phyloP scores from a whole-genome alignment of 192 early-diverging fungal genomes.

The Podila epigama region DNA sequence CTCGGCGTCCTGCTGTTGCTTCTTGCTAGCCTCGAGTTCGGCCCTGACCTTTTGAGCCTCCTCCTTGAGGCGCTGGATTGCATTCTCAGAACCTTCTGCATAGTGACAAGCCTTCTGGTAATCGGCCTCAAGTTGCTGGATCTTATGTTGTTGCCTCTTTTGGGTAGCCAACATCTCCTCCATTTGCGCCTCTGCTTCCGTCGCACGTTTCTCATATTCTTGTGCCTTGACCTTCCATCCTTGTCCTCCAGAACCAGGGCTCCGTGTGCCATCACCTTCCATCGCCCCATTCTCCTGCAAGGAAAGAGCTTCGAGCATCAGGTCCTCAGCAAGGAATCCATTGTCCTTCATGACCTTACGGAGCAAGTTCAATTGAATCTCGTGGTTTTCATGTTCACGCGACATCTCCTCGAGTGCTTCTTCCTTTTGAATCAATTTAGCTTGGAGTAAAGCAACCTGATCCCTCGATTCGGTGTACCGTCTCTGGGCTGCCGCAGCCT shows the following conservation, averaged over 20 bases:
- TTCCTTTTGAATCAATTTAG: conserved; percentile 53
- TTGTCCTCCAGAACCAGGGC: background rate
- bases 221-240: conserved; percentile 4
- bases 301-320: conserved; percentile 17
- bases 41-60: conserved; percentile 22
- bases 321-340: conserved; percentile 44
- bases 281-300: background rate
- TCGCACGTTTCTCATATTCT: conserved; percentile 26
- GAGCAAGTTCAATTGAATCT: conserved; percentile 59
- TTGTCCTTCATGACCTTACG: conserved; percentile 52
- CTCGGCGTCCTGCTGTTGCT: background rate
- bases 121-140: conserved; percentile 52
- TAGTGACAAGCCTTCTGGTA: conserved; percentile 48
- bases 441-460: conserved; percentile 41
- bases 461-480: conserved; percentile 52
- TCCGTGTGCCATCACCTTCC: too few species aligned
- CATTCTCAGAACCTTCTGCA: conserved; percentile 42
- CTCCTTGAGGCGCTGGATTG: conserved; percentile 36
- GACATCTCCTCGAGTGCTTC: conserved; percentile 44
- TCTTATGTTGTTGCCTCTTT: conserved; percentile 8
- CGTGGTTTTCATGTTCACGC: conserved; percentile 55
- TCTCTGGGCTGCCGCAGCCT: conserved; percentile 50
- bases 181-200: conserved; percentile 20
- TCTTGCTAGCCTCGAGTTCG: conserved; percentile 7
- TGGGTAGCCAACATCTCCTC: conserved; percentile 14